These are phyloP conservation scores for Hymenoscyphus albidus DNA, from an alignment of 2,329 filamentous ascomycete genomes.

Conservation along the genomic window DNA sequence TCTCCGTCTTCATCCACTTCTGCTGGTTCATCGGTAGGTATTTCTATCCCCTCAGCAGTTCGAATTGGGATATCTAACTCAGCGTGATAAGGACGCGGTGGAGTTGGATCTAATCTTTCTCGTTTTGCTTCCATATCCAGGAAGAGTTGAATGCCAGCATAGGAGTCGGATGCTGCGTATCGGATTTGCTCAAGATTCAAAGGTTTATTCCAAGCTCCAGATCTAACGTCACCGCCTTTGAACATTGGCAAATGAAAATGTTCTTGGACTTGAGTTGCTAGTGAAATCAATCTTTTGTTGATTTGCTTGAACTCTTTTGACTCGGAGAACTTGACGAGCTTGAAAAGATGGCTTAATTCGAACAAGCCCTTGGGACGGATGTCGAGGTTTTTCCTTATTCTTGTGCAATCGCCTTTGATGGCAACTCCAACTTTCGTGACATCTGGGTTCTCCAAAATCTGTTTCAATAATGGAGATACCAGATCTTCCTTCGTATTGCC, in stretches of 20 bases:
- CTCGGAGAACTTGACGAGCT: conserved; percentile 64
- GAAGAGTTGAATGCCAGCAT: conserved; percentile 72
- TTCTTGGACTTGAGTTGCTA: conserved; percentile 68
- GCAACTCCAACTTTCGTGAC: conserved; percentile 75
- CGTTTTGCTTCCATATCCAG: conserved; percentile 67
- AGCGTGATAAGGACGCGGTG: conserved; percentile 64
- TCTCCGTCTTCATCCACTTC: conserved; percentile 31
- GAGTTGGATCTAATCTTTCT: conserved; percentile 61
- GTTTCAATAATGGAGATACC: conserved; percentile 65
- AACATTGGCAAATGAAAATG: conserved; percentile 69
- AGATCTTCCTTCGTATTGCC: conserved; percentile 47
- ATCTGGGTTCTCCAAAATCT: conserved; percentile 65
- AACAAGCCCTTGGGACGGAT: conserved; percentile 65
- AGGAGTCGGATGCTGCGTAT: conserved; percentile 80
- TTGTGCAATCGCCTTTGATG: conserved; percentile 67
- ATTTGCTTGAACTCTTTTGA: conserved; percentile 47
- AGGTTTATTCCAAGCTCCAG: conserved; percentile 67
- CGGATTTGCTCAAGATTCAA: conserved; percentile 63
- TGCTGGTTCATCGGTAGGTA: conserved; percentile 28
- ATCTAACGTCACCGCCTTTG: conserved; percentile 65
- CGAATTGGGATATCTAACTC: conserved; percentile 65
- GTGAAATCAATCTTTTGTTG: conserved; percentile 61
- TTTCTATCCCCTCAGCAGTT: conserved; percentile 43
- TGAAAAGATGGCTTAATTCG: conserved; percentile 80
- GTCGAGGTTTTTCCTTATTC: conserved; percentile 62